A percentile compares a stretch with the other conserved stretches of the same genome.
These are phyloP conservation scores for Diutina neorugosa DNA, from an alignment of 1,139 yeast species.

Conservation along the genomic window DNA sequence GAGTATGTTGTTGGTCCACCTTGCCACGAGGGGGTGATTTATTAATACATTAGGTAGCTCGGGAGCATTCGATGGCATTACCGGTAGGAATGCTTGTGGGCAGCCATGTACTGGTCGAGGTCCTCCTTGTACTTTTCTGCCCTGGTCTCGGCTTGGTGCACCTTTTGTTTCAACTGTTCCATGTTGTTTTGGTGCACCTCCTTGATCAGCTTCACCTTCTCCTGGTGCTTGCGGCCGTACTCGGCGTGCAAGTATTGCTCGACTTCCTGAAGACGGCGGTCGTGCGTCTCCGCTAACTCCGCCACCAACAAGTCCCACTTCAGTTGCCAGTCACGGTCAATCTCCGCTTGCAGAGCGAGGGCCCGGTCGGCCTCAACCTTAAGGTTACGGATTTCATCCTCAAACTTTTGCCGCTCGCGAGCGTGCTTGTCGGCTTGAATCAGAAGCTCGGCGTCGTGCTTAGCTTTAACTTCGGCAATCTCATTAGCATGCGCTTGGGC, in stretches of 20 bases:
- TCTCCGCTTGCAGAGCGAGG: neutral
- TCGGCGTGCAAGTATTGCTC: neutral
- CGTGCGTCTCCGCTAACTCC: neutral
- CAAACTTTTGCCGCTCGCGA: neutral
- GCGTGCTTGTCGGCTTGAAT: constrained; percentile 1
- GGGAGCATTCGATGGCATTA: too few relatives aligned
- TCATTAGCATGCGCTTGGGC: neutral
- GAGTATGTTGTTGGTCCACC: too few relatives aligned
- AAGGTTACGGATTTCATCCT: neutral
- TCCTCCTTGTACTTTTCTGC: neutral
- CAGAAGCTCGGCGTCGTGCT: neutral
- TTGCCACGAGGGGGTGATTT: too few relatives aligned
- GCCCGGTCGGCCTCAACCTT: neutral
- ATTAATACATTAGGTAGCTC: too few relatives aligned
- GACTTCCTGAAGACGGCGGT: neutral
- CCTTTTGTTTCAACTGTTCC: neutral
- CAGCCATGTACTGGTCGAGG: neutral
- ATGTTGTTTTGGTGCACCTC: neutral
- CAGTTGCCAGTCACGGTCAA: neutral
- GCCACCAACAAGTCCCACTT: neutral
- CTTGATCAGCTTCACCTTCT: constrained; percentile 1
- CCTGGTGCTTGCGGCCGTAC: neutral
- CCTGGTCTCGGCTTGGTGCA: neutral
- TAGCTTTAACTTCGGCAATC: neutral
- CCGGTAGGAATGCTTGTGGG: neutral